Evolutionary conservation across 306 rosid genomes (phyloP), one percentile per base, ranked within the genome.

Genomic region (Phaseolus lunatus): DNA sequence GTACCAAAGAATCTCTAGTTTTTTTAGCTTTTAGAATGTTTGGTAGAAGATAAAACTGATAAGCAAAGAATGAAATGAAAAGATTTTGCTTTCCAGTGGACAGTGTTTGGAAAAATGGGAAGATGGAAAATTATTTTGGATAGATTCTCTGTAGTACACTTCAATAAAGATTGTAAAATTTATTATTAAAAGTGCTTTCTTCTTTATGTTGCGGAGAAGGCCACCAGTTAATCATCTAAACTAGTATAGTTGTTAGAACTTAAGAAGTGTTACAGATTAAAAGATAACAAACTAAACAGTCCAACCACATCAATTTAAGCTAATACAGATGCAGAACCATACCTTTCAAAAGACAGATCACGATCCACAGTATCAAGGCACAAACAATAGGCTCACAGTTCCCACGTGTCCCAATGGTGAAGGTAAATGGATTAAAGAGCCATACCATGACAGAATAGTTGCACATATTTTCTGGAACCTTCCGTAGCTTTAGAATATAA

Each of bases 381-480:
- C 97, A 95, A 66, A 91, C 99, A 87, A 92, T 56, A 33, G 99
- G 96, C 85, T 95, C 97, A 78, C 97, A 92, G 87, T 95, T 95
- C 49, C 96, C 97, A 16, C 97, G 86, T 50, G 97, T 95, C 72
- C 97, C 97, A 26, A 92, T 92, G 27, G 99, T 95, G 84, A 95
- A 92, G 14, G 97, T 95, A 74, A 92, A 92, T 31, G 97, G 99
- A 82, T 95, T 92, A 79, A 92, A 91, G 69, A 95, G 92, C 96
- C 97, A 95, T 24, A 79, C 78, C 73, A 88, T 87, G 73, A 91
- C 96, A 79, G 92, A 85, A 75, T 75, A 70, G 83, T 77, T 82
- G 80, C 87, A 78, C 7, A 86, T 72, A 12, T 89, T 84, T 75
- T 90, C 90, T 16, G 97, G 99, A 67, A 91, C 97, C 75, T 89